Percentiles rank a stretch among this genome's conserved stretches.
Evolutionary conservation across 2,329 filamentous ascomycete species (phyloP).

Genomic region (Neofusicoccum kwambonambiense): DNA sequence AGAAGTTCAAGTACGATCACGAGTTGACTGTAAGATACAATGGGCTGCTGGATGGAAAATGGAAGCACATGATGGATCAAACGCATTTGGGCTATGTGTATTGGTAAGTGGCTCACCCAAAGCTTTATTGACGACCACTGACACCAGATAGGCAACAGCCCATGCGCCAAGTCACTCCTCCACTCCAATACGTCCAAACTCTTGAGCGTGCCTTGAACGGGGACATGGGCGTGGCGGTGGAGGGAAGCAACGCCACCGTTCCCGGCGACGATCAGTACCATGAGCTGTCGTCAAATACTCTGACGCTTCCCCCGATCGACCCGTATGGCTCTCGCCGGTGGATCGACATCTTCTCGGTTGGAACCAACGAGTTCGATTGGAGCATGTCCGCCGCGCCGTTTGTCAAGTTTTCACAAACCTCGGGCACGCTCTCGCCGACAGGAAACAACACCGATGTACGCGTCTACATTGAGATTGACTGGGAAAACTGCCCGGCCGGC

Average conservation of each 20-base stretch:
- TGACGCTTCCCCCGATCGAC: constrained; percentile 32
- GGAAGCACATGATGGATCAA: constrained; percentile 41
- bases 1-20: constrained; percentile 38
- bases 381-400: constrained; percentile 38
- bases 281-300: constrained; percentile 41
- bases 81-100: constrained; percentile 42
- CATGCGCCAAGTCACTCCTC: constrained; percentile 66
- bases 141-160: constrained; percentile 66
- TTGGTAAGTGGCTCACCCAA: constrained; percentile 52
- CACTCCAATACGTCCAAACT: constrained; percentile 59
- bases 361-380: constrained; percentile 34
- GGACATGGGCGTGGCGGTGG: constrained; percentile 62
- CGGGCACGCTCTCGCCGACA: constrained; percentile 32
- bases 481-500: constrained; percentile 27
- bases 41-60: constrained; percentile 37
- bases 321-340: constrained; percentile 32
- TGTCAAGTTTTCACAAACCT: constrained; percentile 33
- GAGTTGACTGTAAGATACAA: constrained; percentile 37
- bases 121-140: neutral
- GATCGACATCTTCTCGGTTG: constrained; percentile 38
- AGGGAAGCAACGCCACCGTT: constrained; percentile 65
- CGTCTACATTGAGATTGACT: constrained; percentile 39
- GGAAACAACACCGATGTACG: constrained; percentile 32
- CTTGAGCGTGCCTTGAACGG: constrained; percentile 60
- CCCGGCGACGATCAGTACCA: constrained; percentile 67